Conservation (phyloP, 345 rosid species). For the Citrus glauca region DNA sequence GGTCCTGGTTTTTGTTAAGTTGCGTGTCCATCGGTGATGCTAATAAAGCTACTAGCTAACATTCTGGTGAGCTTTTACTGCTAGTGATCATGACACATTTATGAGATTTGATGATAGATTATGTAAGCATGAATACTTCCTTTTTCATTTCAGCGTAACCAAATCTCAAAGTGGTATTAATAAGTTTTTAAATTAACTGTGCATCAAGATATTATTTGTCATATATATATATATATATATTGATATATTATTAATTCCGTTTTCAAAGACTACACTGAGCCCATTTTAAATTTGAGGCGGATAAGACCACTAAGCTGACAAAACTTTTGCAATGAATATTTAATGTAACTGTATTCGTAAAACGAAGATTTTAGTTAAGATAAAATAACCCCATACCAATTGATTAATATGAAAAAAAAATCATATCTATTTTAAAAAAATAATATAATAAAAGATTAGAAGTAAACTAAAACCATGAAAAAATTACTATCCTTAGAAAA, state of each 20-base stretch:
- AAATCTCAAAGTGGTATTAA: neutral
- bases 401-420: too few species aligned
- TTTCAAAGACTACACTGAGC: too few species aligned
- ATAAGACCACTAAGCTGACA: accelerated
- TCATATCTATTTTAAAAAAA: too few species aligned
- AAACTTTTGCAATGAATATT: accelerated
- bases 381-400: too few species aligned
- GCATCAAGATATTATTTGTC: too few species aligned
- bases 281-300: accelerated
- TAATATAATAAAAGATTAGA: too few species aligned
- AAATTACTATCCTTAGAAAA: too few species aligned
- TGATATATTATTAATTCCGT: accelerated
- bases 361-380: accelerated
- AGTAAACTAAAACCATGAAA: too few species aligned
- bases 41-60: neutral
- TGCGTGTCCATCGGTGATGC: neutral
- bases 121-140: neutral
- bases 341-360: accelerated
- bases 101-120: neutral
- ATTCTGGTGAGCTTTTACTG: neutral
- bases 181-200: neutral
- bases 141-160: too few species aligned
- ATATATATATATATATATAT: too few species aligned
- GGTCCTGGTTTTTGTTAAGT: neutral
- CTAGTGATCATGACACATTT: neutral